phyloP scores from a whole-genome alignment of 352 stramenopile species.

The Globisporangium okanoganense region DNA sequence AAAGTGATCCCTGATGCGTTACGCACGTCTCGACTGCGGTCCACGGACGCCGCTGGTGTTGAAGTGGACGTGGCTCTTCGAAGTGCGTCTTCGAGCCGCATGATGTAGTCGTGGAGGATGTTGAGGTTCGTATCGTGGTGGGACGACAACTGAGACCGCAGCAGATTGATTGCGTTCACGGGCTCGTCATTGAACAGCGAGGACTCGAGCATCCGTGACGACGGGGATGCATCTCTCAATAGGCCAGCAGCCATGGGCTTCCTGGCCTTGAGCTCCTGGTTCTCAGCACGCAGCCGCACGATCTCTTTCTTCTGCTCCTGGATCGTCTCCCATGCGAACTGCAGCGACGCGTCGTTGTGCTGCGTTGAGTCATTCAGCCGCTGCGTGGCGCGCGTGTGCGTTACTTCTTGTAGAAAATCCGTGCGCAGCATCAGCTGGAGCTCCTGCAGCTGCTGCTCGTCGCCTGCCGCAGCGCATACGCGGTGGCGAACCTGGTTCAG shows the following conservation, averaged over 20 bases:
- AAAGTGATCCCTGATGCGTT: slow-evolving; percentile 35
- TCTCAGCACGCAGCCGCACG: slow-evolving; percentile 50
- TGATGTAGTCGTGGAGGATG: slow-evolving; percentile 55
- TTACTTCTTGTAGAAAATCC: slow-evolving; percentile 51
- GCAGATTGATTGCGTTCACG: slow-evolving; percentile 35
- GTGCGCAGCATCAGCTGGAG: slow-evolving; percentile 45
- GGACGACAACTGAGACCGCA: slow-evolving; percentile 47
- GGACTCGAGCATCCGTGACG: background rate
- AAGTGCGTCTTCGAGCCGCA: slow-evolving; percentile 40
- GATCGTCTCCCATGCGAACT: slow-evolving; percentile 76
- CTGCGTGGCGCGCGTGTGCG: slow-evolving; percentile 14
- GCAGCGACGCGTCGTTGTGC: slow-evolving; percentile 55
- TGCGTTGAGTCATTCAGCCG: slow-evolving; percentile 22
- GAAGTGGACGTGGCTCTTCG: slow-evolving; percentile 11
- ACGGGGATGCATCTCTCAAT: background rate
- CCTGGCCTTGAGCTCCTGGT: slow-evolving; percentile 31
- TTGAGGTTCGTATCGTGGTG: slow-evolving; percentile 52
- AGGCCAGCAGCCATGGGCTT: slow-evolving; percentile 1
- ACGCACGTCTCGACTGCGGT: slow-evolving; percentile 8
- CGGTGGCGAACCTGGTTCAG: slow-evolving; percentile 27
- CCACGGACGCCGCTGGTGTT: slow-evolving; percentile 4
- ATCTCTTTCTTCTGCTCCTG: slow-evolving; percentile 72
- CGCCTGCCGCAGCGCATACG: slow-evolving; percentile 41
- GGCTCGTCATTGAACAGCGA: slow-evolving; percentile 35
- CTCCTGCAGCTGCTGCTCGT: slow-evolving; percentile 50